Conservation (phyloP, 768 basidiomycete genomes). For the Sutorius australiensis region DNA sequence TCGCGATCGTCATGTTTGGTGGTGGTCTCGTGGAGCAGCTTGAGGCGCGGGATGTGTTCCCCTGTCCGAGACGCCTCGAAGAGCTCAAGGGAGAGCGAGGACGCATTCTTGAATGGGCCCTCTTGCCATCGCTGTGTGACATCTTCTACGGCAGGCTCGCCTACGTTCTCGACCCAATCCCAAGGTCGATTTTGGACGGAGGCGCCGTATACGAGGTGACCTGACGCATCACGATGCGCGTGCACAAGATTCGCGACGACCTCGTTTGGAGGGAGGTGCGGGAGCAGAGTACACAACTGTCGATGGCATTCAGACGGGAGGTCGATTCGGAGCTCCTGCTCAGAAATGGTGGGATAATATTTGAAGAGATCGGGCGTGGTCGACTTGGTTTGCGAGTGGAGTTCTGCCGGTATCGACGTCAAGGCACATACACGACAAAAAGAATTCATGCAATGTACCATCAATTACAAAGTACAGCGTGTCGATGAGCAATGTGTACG, state of each 20-base stretch:
- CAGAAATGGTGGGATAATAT: conserved; percentile 52
- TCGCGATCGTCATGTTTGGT: conserved; percentile 19
- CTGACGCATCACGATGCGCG: conserved; percentile 52
- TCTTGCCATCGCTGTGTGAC: conserved; percentile 41
- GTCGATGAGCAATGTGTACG: conserved; percentile 67
- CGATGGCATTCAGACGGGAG: conserved; percentile 54
- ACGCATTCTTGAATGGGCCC: conserved; percentile 58
- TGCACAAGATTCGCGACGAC: conserved; percentile 56
- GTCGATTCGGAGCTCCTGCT: conserved; percentile 50
- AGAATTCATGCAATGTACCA: conserved; percentile 42
- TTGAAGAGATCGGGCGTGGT: conserved; percentile 55
- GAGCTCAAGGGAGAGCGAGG: conserved; percentile 67
- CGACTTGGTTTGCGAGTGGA: conserved; percentile 55
- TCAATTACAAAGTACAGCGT: conserved; percentile 72
- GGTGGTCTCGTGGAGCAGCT: background rate
- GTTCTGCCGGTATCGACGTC: conserved; percentile 41
- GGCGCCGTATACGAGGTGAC: conserved; percentile 44
- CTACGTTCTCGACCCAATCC: conserved; percentile 84
- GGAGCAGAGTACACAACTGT: conserved; percentile 57
- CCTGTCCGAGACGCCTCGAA: conserved; percentile 66
- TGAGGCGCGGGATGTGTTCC: conserved; percentile 39
- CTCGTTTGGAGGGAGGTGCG: conserved; percentile 47
- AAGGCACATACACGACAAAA: background rate
- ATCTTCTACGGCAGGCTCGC: conserved; percentile 40
- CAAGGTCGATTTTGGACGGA: conserved; percentile 73